Evolutionary conservation across 768 basidiomycete genomes (phyloP), one percentile per base, ranked within the genome.

Genomic region (Amanita rubescens): DNA sequence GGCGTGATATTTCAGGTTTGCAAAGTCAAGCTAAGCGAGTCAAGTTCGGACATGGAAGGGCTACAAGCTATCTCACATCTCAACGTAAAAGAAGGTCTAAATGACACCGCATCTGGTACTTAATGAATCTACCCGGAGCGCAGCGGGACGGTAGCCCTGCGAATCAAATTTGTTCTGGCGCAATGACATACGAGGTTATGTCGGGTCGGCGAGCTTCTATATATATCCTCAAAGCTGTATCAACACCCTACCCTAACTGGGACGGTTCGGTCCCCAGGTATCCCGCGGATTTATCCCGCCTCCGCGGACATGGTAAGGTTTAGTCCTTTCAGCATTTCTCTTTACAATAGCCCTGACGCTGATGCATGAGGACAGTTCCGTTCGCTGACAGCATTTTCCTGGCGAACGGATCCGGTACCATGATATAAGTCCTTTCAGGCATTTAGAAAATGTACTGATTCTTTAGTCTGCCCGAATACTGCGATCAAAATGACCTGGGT

Each of bases 351-450:
- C 65, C 67, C 65, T 69, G 65, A 65, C 57, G 62, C 59, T 66
- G 66, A 64, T 66, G 64, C 64, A 55, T 49, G 58, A 59, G 67
- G 66, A 65, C 65, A 65, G 62, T 68, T 69, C 67, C 69, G 67
- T 69, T 58, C 58, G 63, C 54, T 71, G 67, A 69, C 70, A 69
- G 66, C 64, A 59, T 62, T 67, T 67, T 66, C 63, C 68, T 64
- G 67, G 65, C 62, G 61, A 60, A 63, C 61, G 42, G 41, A 27
- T 35, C 39, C 25, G 41, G 20, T 8, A 50, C 35, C 49, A 50
- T 35, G 34, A 49, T 50, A 50, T 50, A 50, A 50, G 49, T 50
- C 15, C 49, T 50, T 50, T 34, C 47, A 20, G 20, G 44, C 32
- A 35, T 34, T 25, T 9, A 34, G 47, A 49, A 49, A 49, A 49